Conservation (phyloP, 169 alveolate species). For the Plasmodium gaboni region DNA sequence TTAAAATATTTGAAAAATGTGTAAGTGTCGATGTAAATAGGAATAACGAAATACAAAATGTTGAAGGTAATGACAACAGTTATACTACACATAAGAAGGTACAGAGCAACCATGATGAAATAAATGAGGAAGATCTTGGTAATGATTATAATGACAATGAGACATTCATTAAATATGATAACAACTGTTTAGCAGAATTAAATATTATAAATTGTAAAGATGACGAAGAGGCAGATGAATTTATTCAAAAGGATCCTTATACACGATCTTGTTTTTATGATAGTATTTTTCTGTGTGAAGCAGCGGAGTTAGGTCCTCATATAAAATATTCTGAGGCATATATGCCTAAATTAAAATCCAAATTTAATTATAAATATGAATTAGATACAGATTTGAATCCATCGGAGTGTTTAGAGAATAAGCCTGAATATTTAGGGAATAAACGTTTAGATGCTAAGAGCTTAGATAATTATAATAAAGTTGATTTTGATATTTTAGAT, state of each 20-base stretch:
- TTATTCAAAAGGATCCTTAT: constrained; percentile 75
- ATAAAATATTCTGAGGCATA: constrained; percentile 29
- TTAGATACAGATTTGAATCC: constrained; percentile 39
- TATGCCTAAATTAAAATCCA: constrained; percentile 35
- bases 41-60: background rate
- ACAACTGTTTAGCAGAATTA: constrained; percentile 64
- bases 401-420: constrained; percentile 52
- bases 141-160: background rate
- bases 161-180: background rate
- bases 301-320: constrained; percentile 74
- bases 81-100: background rate
- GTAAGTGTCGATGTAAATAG: constrained; percentile 9
- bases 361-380: constrained; percentile 50
- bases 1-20: constrained; percentile 21
- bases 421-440: constrained; percentile 53
- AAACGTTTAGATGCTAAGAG: constrained; percentile 17
- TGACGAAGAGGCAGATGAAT: constrained; percentile 77
- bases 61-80: background rate
- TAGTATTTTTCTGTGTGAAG: constrained; percentile 73
- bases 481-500: constrained; percentile 39
- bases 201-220: constrained; percentile 53
- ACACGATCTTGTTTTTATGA: constrained; percentile 75
- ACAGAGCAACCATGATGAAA: no score
- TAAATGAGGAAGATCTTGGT: background rate
- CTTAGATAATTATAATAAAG: constrained; percentile 18